A percentile compares a stretch with the other conserved stretches of the same genome.
phyloP scores from a whole-genome alignment of 768 basidiomycete genomes.

The Ephemerocybe angulata region DNA sequence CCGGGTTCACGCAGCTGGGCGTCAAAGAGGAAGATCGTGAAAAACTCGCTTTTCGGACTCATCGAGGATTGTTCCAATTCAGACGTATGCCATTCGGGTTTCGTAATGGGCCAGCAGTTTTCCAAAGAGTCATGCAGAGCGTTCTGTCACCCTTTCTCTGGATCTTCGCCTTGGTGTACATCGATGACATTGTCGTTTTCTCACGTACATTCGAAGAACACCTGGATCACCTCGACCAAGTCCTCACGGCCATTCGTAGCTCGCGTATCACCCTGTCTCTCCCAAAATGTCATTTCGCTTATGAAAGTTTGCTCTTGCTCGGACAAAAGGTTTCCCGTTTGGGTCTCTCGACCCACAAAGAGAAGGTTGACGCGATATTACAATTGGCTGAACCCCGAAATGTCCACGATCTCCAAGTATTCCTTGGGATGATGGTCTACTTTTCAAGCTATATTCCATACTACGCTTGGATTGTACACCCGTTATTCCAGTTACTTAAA shows the following conservation, averaged over 20 bases:
- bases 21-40: constrained; percentile 19
- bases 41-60: constrained; percentile 36
- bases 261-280: constrained; percentile 31
- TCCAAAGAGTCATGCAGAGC: constrained; percentile 40
- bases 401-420: constrained; percentile 26
- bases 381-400: constrained; percentile 25
- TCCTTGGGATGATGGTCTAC: too few species aligned
- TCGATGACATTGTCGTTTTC: constrained; percentile 40
- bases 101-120: constrained; percentile 34
- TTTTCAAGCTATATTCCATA: too few species aligned
- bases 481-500: constrained; percentile 30
- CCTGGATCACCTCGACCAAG: constrained; percentile 23
- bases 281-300: constrained; percentile 31
- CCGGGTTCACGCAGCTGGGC: constrained; percentile 38
- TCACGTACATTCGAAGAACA: constrained; percentile 27
- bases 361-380: constrained; percentile 33
- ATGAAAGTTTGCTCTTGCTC: constrained; percentile 29
- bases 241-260: constrained; percentile 24
- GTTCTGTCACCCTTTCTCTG: constrained; percentile 33
- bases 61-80: constrained; percentile 39
- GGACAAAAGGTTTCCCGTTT: constrained; percentile 39
- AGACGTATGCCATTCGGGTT: constrained; percentile 38
- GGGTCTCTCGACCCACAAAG: too few species aligned
- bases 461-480: constrained; percentile 30
- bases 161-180: constrained; percentile 38